Evolutionary conservation across 2,329 filamentous ascomycete species (phyloP).

Genomic region (Hypoxylon sp.): DNA sequence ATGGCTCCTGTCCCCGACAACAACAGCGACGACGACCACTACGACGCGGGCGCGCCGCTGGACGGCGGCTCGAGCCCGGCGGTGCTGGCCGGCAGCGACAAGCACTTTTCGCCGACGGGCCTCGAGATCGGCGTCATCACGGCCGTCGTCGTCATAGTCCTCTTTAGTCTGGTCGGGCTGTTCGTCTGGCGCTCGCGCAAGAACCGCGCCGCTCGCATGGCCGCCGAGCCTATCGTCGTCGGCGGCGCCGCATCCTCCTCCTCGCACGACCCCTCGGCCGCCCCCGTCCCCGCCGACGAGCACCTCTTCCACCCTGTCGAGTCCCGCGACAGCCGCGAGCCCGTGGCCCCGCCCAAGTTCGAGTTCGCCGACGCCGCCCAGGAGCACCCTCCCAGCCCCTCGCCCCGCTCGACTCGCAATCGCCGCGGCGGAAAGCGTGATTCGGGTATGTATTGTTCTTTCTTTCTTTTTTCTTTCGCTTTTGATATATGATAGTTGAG

Average conservation of each 20-base stretch:
- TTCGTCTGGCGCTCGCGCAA: constrained; percentile 43
- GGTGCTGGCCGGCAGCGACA: constrained; percentile 23
- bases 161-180: constrained; percentile 37
- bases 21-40: constrained; percentile 26
- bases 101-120: constrained; percentile 28
- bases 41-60: constrained; percentile 39
- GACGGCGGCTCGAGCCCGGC: constrained; percentile 38
- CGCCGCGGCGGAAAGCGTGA: constrained; percentile 10
- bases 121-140: constrained; percentile 44
- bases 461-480: background rate
- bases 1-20: constrained; percentile 28
- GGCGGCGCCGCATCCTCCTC: constrained; percentile 11
- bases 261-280: too few species aligned
- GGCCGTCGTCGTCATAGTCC: constrained; percentile 36
- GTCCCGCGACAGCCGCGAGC: background rate
- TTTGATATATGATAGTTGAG: background rate
- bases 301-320: background rate
- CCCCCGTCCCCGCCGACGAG: background rate
- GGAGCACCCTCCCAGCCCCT: background rate
- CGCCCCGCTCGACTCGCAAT: background rate
- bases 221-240: too few species aligned
- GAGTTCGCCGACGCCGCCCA: constrained; percentile 27
- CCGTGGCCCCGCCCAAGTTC: constrained; percentile 34
- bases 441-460: constrained; percentile 22
- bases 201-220: constrained; percentile 28